Percentiles rank a stretch among this genome's conserved stretches.
Conservation (phyloP, 345 rosid genomes). For the Eucalyptus regnans region DNA sequence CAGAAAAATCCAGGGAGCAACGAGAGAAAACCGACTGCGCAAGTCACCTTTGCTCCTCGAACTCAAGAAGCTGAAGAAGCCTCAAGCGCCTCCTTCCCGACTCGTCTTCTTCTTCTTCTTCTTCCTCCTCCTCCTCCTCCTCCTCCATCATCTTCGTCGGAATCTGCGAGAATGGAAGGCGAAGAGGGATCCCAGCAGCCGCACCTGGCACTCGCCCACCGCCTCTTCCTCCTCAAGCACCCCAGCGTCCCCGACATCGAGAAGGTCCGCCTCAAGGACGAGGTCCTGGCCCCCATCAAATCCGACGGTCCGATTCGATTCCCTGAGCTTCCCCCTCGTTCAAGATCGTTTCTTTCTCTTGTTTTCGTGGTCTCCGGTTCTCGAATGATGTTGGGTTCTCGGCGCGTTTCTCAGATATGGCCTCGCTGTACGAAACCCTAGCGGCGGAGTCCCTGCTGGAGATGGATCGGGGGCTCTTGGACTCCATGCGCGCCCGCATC, state of each 20-base stretch:
- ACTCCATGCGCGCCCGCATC: conserved; percentile 48
- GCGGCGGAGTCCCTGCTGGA: conserved; percentile 50
- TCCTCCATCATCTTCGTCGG: neutral
- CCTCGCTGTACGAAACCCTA: conserved; percentile 82
- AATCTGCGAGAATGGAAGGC: conserved; percentile 44
- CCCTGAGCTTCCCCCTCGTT: neutral
- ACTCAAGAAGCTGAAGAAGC: neutral
- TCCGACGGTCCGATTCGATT: conserved; percentile 34
- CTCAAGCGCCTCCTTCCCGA: neutral
- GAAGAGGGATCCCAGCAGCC: conserved; percentile 79
- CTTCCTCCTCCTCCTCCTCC: neutral
- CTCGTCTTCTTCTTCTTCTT: neutral
- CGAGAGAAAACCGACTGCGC: neutral
- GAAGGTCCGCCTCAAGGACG: conserved; percentile 63
- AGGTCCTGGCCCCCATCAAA: conserved; percentile 59
- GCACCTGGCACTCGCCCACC: conserved; percentile 69
- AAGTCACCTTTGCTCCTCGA: neutral
- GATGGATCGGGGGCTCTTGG: conserved; percentile 56
- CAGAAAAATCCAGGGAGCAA: neutral
- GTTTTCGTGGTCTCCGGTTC: neutral
- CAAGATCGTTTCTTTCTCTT: neutral
- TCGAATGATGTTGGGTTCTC: neutral
- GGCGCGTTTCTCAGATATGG: conserved; percentile 48
- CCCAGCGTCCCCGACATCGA: conserved; percentile 11
- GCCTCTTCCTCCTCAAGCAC: conserved; percentile 69